Base-by-base conservation (phyloP, 2,329 filamentous ascomycete genomes). In the Fusarium tricinctum region DNA sequence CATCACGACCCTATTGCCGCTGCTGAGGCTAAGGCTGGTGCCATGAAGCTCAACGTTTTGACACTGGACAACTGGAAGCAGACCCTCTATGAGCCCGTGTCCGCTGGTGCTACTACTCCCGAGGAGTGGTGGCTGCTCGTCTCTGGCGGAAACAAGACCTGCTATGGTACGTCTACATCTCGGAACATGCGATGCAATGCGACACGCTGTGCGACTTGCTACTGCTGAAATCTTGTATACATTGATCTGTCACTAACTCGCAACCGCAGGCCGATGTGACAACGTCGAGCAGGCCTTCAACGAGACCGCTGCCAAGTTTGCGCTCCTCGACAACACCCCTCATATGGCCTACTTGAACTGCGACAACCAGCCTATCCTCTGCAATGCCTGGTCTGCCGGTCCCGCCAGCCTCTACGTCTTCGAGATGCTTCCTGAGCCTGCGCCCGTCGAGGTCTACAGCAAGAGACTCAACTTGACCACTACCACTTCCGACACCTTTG, bases 41-140 rank as follows among this genome's bases (percentile, higher is more conserved):
- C 77, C 43, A 77, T 80, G 78, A 78, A 78, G 81, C 86, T 76
- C 77, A 85, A 79, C 49, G 76, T 76, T 49, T 78, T 95, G 71
- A 90, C 88, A 7, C 82, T 93, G 58, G 82, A 89, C 68, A 91
- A 90, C 84, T 93, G 91, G 91, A 87, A 89, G 78, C 80, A 90
- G 26, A 87, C 89, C 4, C 82, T 95, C 63, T 89, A 87, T 75
- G 82, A 82, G 50, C 86, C 88, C 30, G 87, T 91, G 59, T 82
- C 87, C 63, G 79, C 87, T 10, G 86, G 80, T 28, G 85, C 86
- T 66, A 86, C 86, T 13, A 85, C 83, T 65, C 90, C 91, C 7
- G 90, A 91, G 79, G 90, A 93, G 80, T 94, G 91, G 91, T 89
- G 91, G 84, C 82, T 95, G 64, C 84, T 92, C 70, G 81, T 93